phyloP scores from a whole-genome alignment of 2,329 filamentous ascomycete species.

The Clathrospora elynae region DNA sequence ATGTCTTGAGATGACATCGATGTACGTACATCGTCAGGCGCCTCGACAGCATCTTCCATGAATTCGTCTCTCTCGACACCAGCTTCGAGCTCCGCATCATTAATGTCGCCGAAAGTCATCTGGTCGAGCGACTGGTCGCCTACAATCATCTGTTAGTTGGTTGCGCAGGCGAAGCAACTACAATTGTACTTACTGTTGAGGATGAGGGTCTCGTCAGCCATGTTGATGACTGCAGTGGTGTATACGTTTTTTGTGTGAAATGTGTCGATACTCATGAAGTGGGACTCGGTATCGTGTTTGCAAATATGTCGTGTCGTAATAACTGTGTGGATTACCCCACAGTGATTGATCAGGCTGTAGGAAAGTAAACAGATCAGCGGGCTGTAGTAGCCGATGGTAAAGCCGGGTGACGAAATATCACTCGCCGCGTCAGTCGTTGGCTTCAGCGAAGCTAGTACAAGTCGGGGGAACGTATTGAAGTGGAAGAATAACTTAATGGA shows the following conservation, averaged over 20 bases:
- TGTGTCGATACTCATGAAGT: constrained; percentile 3
- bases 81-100: constrained; percentile 10
- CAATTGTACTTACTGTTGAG: constrained; percentile 20
- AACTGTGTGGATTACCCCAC: background rate
- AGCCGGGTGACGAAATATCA: constrained; percentile 1
- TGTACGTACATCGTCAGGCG: constrained; percentile 11
- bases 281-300: background rate
- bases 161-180: background rate
- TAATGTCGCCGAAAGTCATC: constrained; percentile 7
- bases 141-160: constrained; percentile 9
- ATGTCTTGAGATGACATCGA: background rate
- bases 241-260: background rate
- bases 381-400: constrained; percentile 10
- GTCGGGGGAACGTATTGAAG: background rate
- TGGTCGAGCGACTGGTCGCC: constrained; percentile 15
- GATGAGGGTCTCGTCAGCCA: constrained; percentile 20
- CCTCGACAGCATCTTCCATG: constrained; percentile 8
- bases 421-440: background rate
- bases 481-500: background rate
- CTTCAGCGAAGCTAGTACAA: constrained; percentile 1
- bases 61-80: constrained; percentile 14
- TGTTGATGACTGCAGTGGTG: constrained; percentile 5
- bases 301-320: background rate
- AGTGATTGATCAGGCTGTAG: background rate
- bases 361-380: background rate